These are phyloP conservation scores for Malassezia arunalokei DNA, from an alignment of 1,284 basidiomycete genomes.

Conservation along the genomic window DNA sequence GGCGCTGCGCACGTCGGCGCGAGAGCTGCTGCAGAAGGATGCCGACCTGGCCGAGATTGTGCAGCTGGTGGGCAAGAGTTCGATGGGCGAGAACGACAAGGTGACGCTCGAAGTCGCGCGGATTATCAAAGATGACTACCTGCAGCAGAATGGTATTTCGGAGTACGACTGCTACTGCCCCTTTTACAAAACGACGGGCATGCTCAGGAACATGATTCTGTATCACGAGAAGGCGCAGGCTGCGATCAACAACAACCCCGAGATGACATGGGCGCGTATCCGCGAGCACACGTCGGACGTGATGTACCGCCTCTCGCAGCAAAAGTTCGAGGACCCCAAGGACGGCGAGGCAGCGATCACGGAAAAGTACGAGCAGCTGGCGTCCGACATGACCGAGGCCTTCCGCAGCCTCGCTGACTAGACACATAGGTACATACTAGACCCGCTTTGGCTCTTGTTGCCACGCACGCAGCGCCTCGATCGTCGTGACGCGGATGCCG, in stretches of 20 bases:
- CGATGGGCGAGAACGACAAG: conserved; percentile 94
- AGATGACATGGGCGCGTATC: conserved; percentile 83
- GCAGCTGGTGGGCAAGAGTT: conserved; percentile 94
- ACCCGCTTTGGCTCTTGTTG: not conserved
- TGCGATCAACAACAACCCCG: conserved; percentile 58
- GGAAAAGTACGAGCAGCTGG: conserved; percentile 37
- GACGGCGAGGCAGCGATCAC: conserved; percentile 42
- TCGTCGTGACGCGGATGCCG: conserved; percentile 84
- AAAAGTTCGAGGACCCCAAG: conserved; percentile 75
- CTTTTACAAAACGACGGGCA: conserved; percentile 64
- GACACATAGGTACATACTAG: not conserved
- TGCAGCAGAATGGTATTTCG: conserved; percentile 98
- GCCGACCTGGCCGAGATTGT: conserved; percentile 97
- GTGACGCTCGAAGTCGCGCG: conserved; percentile 93
- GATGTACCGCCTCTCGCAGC: conserved; percentile 90
- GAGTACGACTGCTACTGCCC: conserved; percentile 96
- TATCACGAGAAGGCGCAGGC: conserved; percentile 83
- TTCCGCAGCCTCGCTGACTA: conserved; percentile 42
- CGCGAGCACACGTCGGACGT: conserved; percentile 75
- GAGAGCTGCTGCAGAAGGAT: conserved; percentile 96
- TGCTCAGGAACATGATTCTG: conserved; percentile 90
- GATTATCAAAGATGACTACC: conserved; percentile 87
- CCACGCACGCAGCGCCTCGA: conserved; percentile 54
- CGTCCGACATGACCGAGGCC: conserved; percentile 37
- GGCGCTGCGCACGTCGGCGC: conserved; percentile 76